Evolutionary conservation across 495 filamentous ascomycete genomes (phyloP).

Genomic region (Diplogelasinospora grovesii): DNA sequence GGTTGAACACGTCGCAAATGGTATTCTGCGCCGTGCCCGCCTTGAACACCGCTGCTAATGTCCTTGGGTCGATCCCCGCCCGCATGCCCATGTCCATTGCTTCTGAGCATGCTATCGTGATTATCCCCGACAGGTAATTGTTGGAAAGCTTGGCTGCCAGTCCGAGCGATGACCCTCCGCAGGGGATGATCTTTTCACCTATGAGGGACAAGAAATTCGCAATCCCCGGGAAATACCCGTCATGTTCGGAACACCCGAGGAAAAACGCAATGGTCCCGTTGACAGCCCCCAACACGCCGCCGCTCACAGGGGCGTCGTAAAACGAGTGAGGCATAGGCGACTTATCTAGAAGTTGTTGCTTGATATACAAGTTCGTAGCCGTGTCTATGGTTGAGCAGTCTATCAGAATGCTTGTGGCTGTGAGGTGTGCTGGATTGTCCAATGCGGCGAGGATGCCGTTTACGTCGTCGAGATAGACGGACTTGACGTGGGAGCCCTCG

Average conservation of each 20-base stretch:
- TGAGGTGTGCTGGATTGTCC: too few relatives aligned
- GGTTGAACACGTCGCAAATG: conserved; percentile 44
- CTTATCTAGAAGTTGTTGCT: conserved; percentile 13
- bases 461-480: conserved; percentile 27
- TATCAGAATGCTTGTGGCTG: conserved; percentile 25
- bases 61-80: conserved; percentile 42
- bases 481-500: conserved; percentile 28
- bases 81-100: conserved; percentile 51
- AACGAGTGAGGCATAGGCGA: conserved; percentile 18
- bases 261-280: conserved; percentile 41
- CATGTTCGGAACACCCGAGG: conserved; percentile 12
- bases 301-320: conserved; percentile 25
- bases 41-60: conserved; percentile 41
- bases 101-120: conserved; percentile 47
- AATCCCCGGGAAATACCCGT: conserved; percentile 9
- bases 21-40: conserved; percentile 46
- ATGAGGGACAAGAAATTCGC: conserved; percentile 33
- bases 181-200: conserved; percentile 44
- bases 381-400: conserved; percentile 39
- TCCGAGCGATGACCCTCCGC: conserved; percentile 43
- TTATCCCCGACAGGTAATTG: conserved; percentile 48
- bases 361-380: conserved; percentile 19
- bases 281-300: conserved; percentile 35
- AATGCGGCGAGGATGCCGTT: conserved; percentile 25
- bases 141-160: conserved; percentile 50